Evolutionary conservation across 306 rosid genomes (phyloP).

Genomic region (Heteromeles arbutifolia): DNA sequence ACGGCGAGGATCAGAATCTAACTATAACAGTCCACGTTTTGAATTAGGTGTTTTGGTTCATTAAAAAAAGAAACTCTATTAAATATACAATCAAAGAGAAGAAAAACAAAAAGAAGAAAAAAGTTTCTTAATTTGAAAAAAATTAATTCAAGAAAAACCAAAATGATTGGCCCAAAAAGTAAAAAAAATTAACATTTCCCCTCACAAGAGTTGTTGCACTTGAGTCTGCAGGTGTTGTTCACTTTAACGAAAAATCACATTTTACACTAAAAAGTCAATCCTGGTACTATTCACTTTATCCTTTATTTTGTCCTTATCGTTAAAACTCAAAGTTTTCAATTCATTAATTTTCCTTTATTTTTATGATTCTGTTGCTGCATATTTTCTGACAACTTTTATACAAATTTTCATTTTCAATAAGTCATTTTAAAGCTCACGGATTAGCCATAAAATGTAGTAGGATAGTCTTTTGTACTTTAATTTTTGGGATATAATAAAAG

Average conservation of each 20-base stretch:
- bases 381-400: too few relatives aligned
- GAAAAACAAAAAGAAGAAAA: background rate
- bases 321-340: too few relatives aligned
- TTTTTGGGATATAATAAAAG: too few relatives aligned
- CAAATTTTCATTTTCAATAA: too few relatives aligned
- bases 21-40: background rate
- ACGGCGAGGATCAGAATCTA: background rate
- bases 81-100: background rate
- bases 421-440: too few relatives aligned
- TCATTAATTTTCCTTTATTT: background rate
- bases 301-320: too few relatives aligned
- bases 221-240: background rate
- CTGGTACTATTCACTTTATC: too few relatives aligned
- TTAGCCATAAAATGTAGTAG: too few relatives aligned
- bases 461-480: too few relatives aligned
- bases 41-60: background rate
- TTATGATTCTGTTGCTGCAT: background rate
- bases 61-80: background rate
- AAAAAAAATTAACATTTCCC: background rate
- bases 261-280: too few relatives aligned
- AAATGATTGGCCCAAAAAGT: background rate
- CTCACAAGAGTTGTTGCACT: conserved; percentile 1
- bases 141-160: background rate
- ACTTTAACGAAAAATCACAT: too few relatives aligned
- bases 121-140: background rate